phyloP scores from a whole-genome alignment of 768 basidiomycete species.

The Xerocomellus dryophilus region DNA sequence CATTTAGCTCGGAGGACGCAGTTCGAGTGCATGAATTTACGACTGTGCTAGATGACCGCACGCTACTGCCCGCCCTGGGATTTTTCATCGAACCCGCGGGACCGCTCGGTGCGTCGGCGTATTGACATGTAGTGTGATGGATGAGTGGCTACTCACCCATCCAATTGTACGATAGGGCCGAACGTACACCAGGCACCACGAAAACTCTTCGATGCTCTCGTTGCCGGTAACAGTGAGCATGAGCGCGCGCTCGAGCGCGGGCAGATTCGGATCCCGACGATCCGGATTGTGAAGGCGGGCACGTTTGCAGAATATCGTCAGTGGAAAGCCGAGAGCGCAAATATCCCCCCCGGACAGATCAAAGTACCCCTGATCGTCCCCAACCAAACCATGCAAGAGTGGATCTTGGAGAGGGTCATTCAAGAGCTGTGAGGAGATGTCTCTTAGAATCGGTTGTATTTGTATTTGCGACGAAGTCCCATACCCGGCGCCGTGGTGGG shows the following conservation, averaged over 20 bases:
- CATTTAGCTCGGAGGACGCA: neutral
- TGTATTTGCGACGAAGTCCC: too few species aligned
- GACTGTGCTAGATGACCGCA: conserved; percentile 14
- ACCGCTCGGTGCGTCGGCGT: conserved; percentile 6
- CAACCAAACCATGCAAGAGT: conserved; percentile 2
- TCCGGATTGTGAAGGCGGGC: conserved; percentile 18
- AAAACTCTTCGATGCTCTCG: conserved; percentile 10
- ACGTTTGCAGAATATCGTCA: conserved; percentile 15
- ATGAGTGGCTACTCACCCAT: neutral
- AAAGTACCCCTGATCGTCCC: conserved; percentile 12
- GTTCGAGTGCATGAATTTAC: conserved; percentile 17
- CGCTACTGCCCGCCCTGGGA: neutral
- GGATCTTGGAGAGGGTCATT: conserved; percentile 16
- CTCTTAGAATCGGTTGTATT: too few species aligned
- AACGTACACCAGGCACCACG: neutral
- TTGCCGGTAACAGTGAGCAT: neutral
- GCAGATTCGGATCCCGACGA: conserved; percentile 10
- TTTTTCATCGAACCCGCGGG: conserved; percentile 16
- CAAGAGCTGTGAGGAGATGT: conserved; percentile 5
- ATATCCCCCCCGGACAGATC: conserved; percentile 6
- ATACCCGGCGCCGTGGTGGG: too few species aligned
- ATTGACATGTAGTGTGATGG: too few species aligned
- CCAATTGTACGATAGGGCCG: neutral
- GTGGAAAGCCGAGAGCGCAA: conserved; percentile 2
- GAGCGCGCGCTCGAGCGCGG: neutral